These are phyloP conservation scores for Cokeromyces recurvatus DNA, from an alignment of 371 early-diverging fungal genomes.

Conservation along the genomic window DNA sequence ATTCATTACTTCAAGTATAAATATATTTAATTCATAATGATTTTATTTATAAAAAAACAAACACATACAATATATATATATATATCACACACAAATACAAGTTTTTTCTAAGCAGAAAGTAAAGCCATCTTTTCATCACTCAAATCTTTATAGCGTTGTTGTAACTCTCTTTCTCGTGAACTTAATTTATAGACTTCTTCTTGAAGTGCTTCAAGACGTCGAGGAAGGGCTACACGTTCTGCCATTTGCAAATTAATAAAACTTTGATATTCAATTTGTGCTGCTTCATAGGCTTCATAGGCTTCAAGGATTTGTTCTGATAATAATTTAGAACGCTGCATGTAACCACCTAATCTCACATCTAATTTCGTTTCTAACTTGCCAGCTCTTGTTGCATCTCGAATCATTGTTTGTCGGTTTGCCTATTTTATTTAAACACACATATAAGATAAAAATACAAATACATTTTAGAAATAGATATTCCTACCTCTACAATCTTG, in stretches of 20 bases:
- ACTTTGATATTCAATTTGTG: conserved; percentile 59
- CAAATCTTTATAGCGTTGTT: conserved; percentile 68
- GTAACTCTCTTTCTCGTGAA: conserved; percentile 63
- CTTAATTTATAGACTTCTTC: conserved; percentile 61
- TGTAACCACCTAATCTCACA: conserved; percentile 80
- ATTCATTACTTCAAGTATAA: too few relatives aligned
- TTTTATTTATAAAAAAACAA: too few relatives aligned
- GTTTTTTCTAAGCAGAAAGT: too few relatives aligned
- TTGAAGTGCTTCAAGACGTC: conserved; percentile 62
- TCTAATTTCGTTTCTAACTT: conserved; percentile 85
- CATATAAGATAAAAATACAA: conserved; percentile 1
- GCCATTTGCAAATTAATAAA: conserved; percentile 51
- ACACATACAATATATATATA: too few relatives aligned
- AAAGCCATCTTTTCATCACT: conserved; percentile 41
- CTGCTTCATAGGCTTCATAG: conserved; percentile 63
- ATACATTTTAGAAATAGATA: neutral
- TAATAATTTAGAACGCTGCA: conserved; percentile 57
- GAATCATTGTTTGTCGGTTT: conserved; percentile 72
- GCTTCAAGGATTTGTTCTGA: conserved; percentile 53
- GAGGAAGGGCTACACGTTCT: conserved; percentile 64
- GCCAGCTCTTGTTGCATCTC: conserved; percentile 69
- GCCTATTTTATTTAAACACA: too few relatives aligned
- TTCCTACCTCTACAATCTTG: conserved; percentile 41
- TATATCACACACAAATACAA: too few relatives aligned
- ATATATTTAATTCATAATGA: too few relatives aligned